Evolutionary conservation across 495 filamentous ascomycete genomes (phyloP).

Genomic region (Xylaria sp.): DNA sequence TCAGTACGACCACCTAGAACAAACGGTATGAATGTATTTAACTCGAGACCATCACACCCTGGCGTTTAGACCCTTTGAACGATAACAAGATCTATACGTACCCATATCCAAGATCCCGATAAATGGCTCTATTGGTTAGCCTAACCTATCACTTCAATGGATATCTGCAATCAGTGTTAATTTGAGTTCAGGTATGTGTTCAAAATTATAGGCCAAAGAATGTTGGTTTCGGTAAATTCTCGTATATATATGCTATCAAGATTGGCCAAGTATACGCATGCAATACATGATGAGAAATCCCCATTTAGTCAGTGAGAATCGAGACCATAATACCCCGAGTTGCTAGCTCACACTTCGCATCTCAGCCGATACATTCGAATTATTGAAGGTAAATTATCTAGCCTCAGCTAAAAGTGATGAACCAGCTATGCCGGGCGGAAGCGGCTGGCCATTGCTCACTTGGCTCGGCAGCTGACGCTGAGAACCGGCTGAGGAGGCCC

Average conservation of each 20-base stretch:
- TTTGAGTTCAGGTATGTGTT: background rate
- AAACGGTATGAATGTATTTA: no score
- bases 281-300: background rate
- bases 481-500: constrained; percentile 41
- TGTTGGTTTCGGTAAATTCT: background rate
- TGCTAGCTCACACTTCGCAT: background rate
- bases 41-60: no score
- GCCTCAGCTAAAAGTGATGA: background rate
- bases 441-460: background rate
- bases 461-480: constrained; percentile 37
- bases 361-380: background rate
- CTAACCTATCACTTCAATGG: background rate
- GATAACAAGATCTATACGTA: no score
- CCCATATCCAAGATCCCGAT: no score
- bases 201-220: background rate
- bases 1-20: no score
- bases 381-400: background rate
- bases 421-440: background rate
- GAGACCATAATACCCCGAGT: background rate
- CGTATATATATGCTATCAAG: constrained; percentile 2
- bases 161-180: background rate
- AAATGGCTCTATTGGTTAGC: background rate
- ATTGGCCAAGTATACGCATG: background rate
- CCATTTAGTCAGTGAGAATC: background rate
- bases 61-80: no score